phyloP scores from a whole-genome alignment of 805 yeast species.

The Maudiozyma barnettii region DNA sequence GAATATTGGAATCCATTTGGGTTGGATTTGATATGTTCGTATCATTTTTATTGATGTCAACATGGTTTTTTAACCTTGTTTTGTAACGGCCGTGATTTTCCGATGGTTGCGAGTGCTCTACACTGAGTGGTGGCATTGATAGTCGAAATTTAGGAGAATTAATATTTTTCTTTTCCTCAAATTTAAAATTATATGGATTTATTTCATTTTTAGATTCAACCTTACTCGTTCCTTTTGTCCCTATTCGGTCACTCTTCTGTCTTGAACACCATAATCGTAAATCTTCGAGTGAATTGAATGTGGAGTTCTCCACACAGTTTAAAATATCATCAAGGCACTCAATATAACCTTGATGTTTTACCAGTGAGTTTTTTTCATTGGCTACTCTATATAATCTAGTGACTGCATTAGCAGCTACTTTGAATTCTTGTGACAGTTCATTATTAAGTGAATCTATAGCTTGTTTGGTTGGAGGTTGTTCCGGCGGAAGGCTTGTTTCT shows the following conservation, averaged over 20 bases:
- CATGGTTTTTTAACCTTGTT: conserved; percentile 3
- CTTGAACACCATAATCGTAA: conserved; percentile 21
- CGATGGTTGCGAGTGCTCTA: conserved; percentile 7
- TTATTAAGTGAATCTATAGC: conserved; percentile 31
- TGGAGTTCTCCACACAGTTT: conserved; percentile 23
- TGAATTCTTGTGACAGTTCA: conserved; percentile 55
- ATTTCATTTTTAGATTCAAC: background rate
- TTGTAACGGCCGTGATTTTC: conserved; percentile 4
- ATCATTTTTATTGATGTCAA: background rate
- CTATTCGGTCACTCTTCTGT: conserved; percentile 12
- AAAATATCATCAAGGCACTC: conserved; percentile 53
- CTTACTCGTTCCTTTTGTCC: background rate
- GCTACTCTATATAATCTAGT: conserved; percentile 58
- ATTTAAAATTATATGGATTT: conserved; percentile 9
- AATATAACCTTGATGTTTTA: conserved; percentile 50
- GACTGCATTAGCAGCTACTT: conserved; percentile 63
- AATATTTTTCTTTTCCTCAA: conserved; percentile 3
- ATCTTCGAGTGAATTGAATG: conserved; percentile 11
- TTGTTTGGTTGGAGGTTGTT: conserved; percentile 24
- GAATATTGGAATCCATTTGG: background rate
- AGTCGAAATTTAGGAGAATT: conserved; percentile 12
- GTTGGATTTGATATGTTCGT: background rate
- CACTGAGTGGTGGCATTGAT: conserved; percentile 19
- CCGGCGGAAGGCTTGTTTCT: conserved; percentile 25
- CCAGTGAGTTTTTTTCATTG: conserved; percentile 40